Percentiles rank a stretch among this genome's conserved stretches.
Evolutionary conservation across 352 stramenopile species (phyloP).

Genomic region (Aphanomyces stellatus): DNA sequence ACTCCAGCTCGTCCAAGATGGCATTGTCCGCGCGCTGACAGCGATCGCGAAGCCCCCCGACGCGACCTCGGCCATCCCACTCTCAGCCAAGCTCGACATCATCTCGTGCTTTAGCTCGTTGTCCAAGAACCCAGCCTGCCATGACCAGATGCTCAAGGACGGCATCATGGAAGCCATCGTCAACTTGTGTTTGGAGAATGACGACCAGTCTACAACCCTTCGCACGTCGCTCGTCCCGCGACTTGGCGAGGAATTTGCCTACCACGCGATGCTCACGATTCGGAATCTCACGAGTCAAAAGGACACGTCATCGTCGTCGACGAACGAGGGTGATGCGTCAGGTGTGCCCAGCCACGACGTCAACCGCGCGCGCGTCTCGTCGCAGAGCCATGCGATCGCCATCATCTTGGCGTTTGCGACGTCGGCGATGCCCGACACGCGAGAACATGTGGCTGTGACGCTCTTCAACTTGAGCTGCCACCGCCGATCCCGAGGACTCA

Average conservation of each 20-base stretch:
- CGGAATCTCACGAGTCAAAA: conserved; percentile 57
- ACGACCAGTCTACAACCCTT: conserved; percentile 23
- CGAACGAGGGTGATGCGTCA: conserved; percentile 1
- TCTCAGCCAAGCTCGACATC: conserved; percentile 40
- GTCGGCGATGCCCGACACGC: conserved; percentile 36
- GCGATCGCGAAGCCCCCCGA: conserved; percentile 41
- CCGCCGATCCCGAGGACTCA: conserved; percentile 43
- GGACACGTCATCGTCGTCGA: neutral
- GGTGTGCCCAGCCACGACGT: conserved; percentile 29
- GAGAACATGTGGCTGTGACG: conserved; percentile 55
- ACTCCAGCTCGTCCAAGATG: conserved; percentile 60
- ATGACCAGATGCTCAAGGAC: conserved; percentile 69
- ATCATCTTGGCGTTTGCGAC: conserved; percentile 50
- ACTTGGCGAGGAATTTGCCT: conserved; percentile 54
- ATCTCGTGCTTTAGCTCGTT: conserved; percentile 57
- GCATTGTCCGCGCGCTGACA: conserved; percentile 53
- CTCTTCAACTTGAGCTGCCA: conserved; percentile 56
- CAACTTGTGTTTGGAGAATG: conserved; percentile 27
- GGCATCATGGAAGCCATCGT: conserved; percentile 50
- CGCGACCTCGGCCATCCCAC: conserved; percentile 7
- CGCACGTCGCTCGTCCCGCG: conserved; percentile 44
- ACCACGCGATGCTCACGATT: conserved; percentile 52
- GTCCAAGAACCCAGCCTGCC: conserved; percentile 44
- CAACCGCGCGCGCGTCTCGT: conserved; percentile 41
- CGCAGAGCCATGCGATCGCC: conserved; percentile 41